phyloP scores from a whole-genome alignment of 805 yeast species.

The Kuraishia cidri region DNA sequence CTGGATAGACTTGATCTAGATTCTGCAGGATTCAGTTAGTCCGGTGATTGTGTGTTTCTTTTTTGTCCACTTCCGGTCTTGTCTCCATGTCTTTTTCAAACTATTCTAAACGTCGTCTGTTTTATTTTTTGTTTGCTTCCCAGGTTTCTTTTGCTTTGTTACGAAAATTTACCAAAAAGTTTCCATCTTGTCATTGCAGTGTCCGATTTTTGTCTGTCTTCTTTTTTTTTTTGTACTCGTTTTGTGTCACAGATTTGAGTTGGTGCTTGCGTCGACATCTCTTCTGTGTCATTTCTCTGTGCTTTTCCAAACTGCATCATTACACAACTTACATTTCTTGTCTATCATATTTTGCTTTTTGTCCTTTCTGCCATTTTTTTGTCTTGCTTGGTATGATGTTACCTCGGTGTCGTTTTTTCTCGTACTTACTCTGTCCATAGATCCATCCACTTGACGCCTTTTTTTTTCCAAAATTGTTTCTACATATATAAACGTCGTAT shows the following conservation, averaged over 20 bases:
- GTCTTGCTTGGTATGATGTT: constrained; percentile 1
- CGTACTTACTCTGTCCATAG: no score
- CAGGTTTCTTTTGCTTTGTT: not conserved
- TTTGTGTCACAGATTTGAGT: not conserved
- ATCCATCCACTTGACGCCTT: no score
- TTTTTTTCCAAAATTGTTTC: no score
- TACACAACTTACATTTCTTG: not conserved
- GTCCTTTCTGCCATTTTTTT: not conserved
- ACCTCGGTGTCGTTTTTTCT: constrained; percentile 2
- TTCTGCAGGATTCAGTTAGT: not conserved
- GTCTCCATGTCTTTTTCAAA: no score
- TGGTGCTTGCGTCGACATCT: no score
- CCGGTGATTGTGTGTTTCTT: no score
- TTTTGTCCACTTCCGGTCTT: no score
- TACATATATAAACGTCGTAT: not conserved
- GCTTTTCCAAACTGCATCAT: no score
- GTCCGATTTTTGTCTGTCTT: not conserved
- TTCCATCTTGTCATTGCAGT: not conserved
- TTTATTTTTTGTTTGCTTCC: not conserved
- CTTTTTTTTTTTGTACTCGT: constrained; percentile 1
- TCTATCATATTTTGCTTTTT: not conserved
- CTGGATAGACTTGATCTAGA: constrained; percentile 38
- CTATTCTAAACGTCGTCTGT: no score
- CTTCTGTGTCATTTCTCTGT: no score
- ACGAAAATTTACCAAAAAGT: no score